Conservation (phyloP, 495 filamentous ascomycete genomes). For the Hypoxylon rickii region DNA sequence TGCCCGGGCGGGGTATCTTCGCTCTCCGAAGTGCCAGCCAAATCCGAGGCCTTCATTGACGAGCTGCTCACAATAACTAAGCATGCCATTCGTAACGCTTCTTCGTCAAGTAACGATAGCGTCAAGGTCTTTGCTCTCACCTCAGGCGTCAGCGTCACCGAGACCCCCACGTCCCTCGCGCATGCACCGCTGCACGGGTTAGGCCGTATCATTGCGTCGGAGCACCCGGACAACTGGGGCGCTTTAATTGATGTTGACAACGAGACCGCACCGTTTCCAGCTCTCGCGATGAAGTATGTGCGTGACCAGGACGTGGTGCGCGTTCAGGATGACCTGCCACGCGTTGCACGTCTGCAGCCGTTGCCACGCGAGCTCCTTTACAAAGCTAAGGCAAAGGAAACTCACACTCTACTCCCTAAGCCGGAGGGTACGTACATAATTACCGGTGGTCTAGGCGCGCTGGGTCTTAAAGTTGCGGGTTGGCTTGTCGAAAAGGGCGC, state of each 20-base stretch:
- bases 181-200: conserved; percentile 45
- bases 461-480: conserved; percentile 45
- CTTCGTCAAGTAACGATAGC: not conserved
- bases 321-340: conserved; percentile 42
- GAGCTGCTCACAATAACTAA: conserved; percentile 41
- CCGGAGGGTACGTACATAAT: conserved; percentile 53
- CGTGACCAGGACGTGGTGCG: conserved; percentile 43
- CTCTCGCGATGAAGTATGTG: conserved; percentile 43
- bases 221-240: conserved; percentile 47
- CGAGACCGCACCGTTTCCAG: conserved; percentile 38
- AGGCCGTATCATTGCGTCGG: conserved; percentile 43
- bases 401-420: conserved; percentile 27
- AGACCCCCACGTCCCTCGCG: conserved; percentile 38
- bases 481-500: conserved; percentile 49
- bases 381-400: not conserved
- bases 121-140: conserved; percentile 40
- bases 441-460: conserved; percentile 50
- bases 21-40: conserved; percentile 4
- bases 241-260: conserved; percentile 38
- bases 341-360: conserved; percentile 39
- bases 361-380: conserved; percentile 31
- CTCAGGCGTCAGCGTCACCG: conserved; percentile 9
- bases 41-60: conserved; percentile 12
- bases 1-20: conserved; percentile 19
- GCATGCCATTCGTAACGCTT: conserved; percentile 7